These are phyloP conservation scores for Stenocarpella maydis DNA, from an alignment of 2,329 filamentous ascomycete genomes.

Conservation along the genomic window DNA sequence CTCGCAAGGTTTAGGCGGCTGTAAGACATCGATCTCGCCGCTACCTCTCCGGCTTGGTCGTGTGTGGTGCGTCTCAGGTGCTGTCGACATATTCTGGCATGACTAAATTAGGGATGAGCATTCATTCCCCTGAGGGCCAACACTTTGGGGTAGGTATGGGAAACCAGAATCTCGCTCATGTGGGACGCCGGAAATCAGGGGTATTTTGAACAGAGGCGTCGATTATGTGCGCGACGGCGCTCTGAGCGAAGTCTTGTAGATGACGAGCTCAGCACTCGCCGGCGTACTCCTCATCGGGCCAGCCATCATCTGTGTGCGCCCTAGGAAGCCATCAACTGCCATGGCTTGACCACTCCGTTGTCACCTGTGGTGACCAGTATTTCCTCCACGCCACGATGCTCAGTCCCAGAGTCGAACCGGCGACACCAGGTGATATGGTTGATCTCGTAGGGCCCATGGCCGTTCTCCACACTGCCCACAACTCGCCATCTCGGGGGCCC, in stretches of 20 bases:
- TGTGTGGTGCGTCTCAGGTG: not conserved
- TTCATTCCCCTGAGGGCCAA: not conserved
- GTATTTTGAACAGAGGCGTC: not conserved
- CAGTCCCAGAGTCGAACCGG: conserved; percentile 72
- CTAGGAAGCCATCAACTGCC: conserved; percentile 58
- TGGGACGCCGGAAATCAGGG: not conserved
- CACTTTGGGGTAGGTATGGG: not conserved
- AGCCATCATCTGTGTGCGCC: not conserved
- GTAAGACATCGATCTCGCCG: too few relatives aligned
- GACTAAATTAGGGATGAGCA: not conserved
- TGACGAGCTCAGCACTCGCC: not conserved
- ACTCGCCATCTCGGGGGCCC: conserved; percentile 71
- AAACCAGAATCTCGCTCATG: not conserved
- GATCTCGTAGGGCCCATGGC: conserved; percentile 91
- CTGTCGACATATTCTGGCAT: not conserved
- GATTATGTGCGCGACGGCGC: not conserved
- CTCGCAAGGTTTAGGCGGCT: too few relatives aligned
- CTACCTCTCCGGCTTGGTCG: not conserved
- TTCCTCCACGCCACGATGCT: conserved; percentile 72
- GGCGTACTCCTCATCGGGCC: too few relatives aligned
- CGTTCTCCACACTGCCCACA: conserved; percentile 72
- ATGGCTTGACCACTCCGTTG: conserved; percentile 86
- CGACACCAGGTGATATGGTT: conserved; percentile 92
- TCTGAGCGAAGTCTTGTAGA: not conserved
- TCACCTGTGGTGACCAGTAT: conserved; percentile 92